phyloP scores from a whole-genome alignment of 1,139 yeast species.

The Taphrina communis region DNA sequence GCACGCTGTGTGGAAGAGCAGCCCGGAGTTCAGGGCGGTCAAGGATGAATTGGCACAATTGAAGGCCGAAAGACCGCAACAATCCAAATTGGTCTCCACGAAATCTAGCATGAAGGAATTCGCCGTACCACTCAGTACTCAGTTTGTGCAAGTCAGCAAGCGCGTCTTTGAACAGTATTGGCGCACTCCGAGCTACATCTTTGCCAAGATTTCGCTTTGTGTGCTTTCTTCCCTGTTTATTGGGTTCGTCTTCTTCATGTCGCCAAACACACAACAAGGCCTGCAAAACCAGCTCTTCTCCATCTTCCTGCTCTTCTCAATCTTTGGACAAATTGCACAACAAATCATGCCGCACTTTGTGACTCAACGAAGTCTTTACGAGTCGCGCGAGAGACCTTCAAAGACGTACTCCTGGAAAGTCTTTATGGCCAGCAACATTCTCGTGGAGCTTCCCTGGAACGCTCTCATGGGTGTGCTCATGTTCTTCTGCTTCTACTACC shows the following conservation, averaged over 20 bases:
- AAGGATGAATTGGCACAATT: conserved; percentile 48
- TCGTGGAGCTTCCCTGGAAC: conserved; percentile 80
- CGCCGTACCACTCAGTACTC: conserved; percentile 57
- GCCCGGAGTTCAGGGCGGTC: conserved; percentile 59
- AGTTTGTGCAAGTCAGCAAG: conserved; percentile 57
- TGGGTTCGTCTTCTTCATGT: conserved; percentile 77
- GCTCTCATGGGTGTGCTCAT: conserved; percentile 66
- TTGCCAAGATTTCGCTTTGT: conserved; percentile 61
- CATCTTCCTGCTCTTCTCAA: conserved; percentile 68
- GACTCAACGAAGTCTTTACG: conserved; percentile 76
- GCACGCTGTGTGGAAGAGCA: conserved; percentile 68
- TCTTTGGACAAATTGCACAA: conserved; percentile 68
- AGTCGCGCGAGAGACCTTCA: conserved; percentile 87
- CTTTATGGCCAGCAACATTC: conserved; percentile 66
- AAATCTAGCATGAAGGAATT: conserved; percentile 19
- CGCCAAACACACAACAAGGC: conserved; percentile 61
- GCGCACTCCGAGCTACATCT: conserved; percentile 67
- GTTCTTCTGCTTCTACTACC: conserved; percentile 80
- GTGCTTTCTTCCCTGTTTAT: conserved; percentile 63
- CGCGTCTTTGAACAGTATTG: conserved; percentile 65
- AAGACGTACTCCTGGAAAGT: conserved; percentile 69
- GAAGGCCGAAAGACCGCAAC: conserved; percentile 15
- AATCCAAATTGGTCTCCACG: conserved; percentile 1
- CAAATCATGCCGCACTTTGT: conserved; percentile 77
- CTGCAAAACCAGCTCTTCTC: conserved; percentile 61